Evolutionary conservation across 306 rosid species (phyloP).

Genomic region (Corylus americana): DNA sequence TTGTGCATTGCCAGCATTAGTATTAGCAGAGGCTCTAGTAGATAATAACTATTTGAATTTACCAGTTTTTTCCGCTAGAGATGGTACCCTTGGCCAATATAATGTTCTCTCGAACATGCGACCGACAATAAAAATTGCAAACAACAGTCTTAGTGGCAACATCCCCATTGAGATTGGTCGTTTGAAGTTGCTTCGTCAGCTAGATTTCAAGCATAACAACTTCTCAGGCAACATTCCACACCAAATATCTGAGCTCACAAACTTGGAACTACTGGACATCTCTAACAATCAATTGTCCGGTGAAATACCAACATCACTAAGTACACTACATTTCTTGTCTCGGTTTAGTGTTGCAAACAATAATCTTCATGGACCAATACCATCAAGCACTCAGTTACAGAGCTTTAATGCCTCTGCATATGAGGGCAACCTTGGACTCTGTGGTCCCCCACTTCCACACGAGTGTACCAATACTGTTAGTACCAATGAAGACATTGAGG

Average conservation of each 20-base stretch:
- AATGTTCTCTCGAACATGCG: not conserved
- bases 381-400: no score
- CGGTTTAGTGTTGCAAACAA: conserved; percentile 3
- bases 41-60: not conserved
- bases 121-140: not conserved
- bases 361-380: not conserved
- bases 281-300: conserved; percentile 9
- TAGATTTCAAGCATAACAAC: not conserved
- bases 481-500: not conserved
- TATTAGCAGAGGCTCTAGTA: not conserved
- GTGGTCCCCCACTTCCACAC: conserved; percentile 1
- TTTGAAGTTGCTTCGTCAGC: not conserved
- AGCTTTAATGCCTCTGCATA: not conserved
- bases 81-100: not conserved
- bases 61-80: not conserved
- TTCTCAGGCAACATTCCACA: not conserved
- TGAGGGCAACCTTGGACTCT: not conserved
- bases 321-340: not conserved
- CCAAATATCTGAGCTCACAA: conserved; percentile 8
- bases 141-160: not conserved
- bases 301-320: not conserved
- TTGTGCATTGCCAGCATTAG: not conserved
- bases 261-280: conserved; percentile 6
- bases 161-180: conserved; percentile 16
- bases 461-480: not conserved